A percentile compares a stretch with the other conserved stretches of the same genome.
These are phyloP conservation scores for Leccinum incarnatum DNA, from an alignment of 768 basidiomycete species.

Conservation along the genomic window DNA sequence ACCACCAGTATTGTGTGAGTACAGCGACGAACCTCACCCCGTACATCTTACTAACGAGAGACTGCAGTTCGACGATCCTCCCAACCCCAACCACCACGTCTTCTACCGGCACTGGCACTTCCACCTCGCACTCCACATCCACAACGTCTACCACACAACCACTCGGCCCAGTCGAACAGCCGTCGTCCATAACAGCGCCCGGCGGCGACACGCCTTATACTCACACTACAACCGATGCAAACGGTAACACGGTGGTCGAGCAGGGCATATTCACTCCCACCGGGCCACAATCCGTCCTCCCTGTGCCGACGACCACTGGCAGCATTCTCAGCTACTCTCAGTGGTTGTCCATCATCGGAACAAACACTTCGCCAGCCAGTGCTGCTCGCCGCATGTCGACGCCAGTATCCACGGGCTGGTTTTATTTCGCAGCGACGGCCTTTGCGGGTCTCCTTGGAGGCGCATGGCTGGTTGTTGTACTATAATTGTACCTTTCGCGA, in stretches of 20 bases:
- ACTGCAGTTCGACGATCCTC: constrained; percentile 13
- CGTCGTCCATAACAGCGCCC: constrained; percentile 36
- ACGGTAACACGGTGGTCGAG: constrained; percentile 22
- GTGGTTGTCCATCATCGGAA: constrained; percentile 31
- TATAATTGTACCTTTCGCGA: not conserved
- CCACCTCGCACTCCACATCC: constrained; percentile 16
- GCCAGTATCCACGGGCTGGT: constrained; percentile 25
- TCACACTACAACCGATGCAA: constrained; percentile 46
- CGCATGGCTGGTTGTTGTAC: constrained; percentile 30
- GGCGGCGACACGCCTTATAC: constrained; percentile 49
- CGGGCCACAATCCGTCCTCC: constrained; percentile 28
- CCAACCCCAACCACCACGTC: constrained; percentile 8
- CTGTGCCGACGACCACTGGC: constrained; percentile 26
- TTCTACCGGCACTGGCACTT: constrained; percentile 20
- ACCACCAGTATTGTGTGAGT: constrained; percentile 46
- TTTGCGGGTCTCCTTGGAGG: constrained; percentile 28
- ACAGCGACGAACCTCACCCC: not conserved
- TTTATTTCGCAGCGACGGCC: constrained; percentile 24
- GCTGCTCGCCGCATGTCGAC: constrained; percentile 23
- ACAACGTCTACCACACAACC: constrained; percentile 18
- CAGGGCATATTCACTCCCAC: constrained; percentile 34
- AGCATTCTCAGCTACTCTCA: constrained; percentile 29
- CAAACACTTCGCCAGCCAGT: constrained; percentile 26
- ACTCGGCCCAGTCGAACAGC: constrained; percentile 50
- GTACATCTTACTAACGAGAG: constrained; percentile 7